Evolutionary conservation across 805 yeast species (phyloP), one percentile per base, ranked within the genome.

Genomic region (Lipomyces lipofer): DNA sequence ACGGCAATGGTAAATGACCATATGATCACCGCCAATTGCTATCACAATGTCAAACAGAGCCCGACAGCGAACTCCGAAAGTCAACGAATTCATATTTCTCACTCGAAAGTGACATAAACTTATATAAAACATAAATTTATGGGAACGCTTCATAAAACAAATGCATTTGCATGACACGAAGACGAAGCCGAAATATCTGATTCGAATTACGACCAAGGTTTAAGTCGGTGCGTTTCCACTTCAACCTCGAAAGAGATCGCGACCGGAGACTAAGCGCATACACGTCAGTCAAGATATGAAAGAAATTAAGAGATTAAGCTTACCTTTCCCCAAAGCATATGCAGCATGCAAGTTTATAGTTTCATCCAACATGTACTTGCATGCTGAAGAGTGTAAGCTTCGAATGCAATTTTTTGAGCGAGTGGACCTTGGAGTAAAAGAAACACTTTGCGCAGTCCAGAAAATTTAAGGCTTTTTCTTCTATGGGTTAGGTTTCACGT

Each of bases 291-390:
- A n/a, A n/a, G n/a, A n/a, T n/a, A n/a, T n/a, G n/a, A n/a, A n/a
- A n/a, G n/a, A n/a, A n/a, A n/a, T n/a, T n/a, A n/a, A n/a, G n/a
- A n/a, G n/a, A n/a, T n/a, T n/a, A 22, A 10, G 46, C 17, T 13
- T 54, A 54, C 58, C 71, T 67, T 67, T 67, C 69, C 71, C 71
- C 71, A 63, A 68, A 68, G 71, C 70, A 52, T 39, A 50, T 42
- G 19, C 28, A 28, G 52, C 46, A 44, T 27, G 38, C 15, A 22
- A n/a, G n/a, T n/a, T n/a, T n/a, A n/a, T n/a, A n/a, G n/a, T n/a
- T n/a, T n/a, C n/a, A n/a, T 40, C 25, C 58, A 50, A 24, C 21
- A 30, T 3, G 7, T 19, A 24, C 4, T 12, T 27, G 24, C 39
- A 24, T 13, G 25, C 35, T 39, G 42, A 59, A 63, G 63, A 58